Base-by-base conservation (phyloP, 306 rosid genomes). In the Neltuma alba region DNA sequence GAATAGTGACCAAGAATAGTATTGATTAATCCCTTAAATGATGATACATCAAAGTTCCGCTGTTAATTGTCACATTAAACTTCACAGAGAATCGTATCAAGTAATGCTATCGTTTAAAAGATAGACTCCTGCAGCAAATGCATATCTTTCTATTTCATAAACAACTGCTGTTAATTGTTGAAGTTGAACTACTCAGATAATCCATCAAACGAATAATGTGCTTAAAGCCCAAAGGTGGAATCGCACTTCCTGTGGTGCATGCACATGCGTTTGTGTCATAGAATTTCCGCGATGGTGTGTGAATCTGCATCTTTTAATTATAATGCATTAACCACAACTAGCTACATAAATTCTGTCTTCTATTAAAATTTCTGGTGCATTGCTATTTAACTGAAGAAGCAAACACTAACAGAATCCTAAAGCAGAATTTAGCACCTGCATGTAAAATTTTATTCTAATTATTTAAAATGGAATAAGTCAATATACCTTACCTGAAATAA, bases 401-500 rank as follows among this genome's bases (percentile, higher is more conserved):
- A 76, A 71, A 71, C 63, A 65, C 70, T 72, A 10, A 31, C 27
- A 77, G 33, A 66, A 60, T 78, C 55, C 60, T 57, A 72, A 23
- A 64, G 71, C 30, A n/a, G 23, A 71, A 40, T 58, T 58, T 28
- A 79, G 36, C 57, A 78, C 70, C 73, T 28, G 37, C 44, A 54
- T 45, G 41, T 20, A 62, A 37, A 57, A 13, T 54, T 25, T 20
- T 21, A n/a, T 31, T 4, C 55, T 33, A 38, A 48, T 12, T 47
- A 58, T 41, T 36, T 61, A 47, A 70, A 55, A 65, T 48, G 62
- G 79, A 71, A 70, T 50, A 34, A 62, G 67, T 54, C 55, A 11
- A 50, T 42, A 55, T 72, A 68, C 44, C 83, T 79, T 90, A 91
- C 99, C 90, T 91, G 98, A 84, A 85, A 93, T 54, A 93, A 76